Evolutionary conservation across 768 basidiomycete species (phyloP), one percentile per base, ranked within the genome.

Genomic region (Boletus pseudo-olivaceus): DNA sequence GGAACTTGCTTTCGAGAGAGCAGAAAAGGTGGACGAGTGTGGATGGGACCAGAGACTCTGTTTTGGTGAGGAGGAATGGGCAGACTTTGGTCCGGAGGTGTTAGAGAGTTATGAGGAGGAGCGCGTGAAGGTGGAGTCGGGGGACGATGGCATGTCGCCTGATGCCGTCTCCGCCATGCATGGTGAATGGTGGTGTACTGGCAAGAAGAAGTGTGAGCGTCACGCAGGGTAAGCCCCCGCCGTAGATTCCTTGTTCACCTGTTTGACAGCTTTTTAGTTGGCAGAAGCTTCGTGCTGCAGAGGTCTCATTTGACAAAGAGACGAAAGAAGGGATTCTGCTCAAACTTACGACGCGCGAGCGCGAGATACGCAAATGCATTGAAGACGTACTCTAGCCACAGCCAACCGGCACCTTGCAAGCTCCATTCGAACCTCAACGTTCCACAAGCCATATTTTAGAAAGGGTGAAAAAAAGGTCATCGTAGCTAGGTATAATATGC

Each of bases 11-110:
- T 77, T 73, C n/a, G 81, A 81, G 41, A 78, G 88, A 35, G 82
- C 87, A 10, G 82, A 83, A 55, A 72, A 74, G n/a, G 66, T 82
- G 15, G 80, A 82, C 17, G 81, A 83, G 61, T 97, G 93, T 70
- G 93, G 94, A 5, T 94, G 93, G 85, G 93, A 97, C 68, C 84
- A 86, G 62, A 78, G 93, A 30, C 75, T 97, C 23, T 88, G 88
- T 55, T 85, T 87, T 65, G 86, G 86, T n/a, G 88, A 92, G 44
- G 83, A 85, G 53, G 88, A 90, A 66, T 91, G 83, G 76, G 78
- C 73, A 35, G 87, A 86, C 46, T 87, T 84, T 68, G 87, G 83
- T 9, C 74, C 71, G 3, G 80, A 79, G 15, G 87, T 85, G 26
- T 61, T 90, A 62, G 85, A 90, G 65, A 85, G 83, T 61, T 90